These are phyloP conservation scores for Pseudocercospora eumusae DNA, from an alignment of 2,329 filamentous ascomycete genomes.

Conservation along the genomic window DNA sequence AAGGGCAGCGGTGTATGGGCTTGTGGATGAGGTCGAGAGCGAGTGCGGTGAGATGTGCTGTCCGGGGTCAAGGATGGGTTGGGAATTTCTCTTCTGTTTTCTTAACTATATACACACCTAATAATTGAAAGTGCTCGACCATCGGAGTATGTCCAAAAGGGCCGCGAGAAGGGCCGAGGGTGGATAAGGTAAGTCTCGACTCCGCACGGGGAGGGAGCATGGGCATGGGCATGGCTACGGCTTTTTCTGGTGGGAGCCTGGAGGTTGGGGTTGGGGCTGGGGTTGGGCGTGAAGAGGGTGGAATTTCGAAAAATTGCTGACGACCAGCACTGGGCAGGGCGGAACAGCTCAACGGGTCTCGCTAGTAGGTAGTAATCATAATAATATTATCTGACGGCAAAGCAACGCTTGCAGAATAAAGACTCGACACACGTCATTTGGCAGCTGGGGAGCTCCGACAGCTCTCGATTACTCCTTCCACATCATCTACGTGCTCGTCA, in stretches of 20 bases:
- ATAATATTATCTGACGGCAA: no score
- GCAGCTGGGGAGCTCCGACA: no score
- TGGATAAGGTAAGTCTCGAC: no score
- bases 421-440: neutral
- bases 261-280: no score
- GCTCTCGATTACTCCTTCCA: no score
- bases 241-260: neutral
- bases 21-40: conserved; percentile 26
- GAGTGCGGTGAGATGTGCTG: neutral
- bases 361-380: no score
- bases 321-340: neutral
- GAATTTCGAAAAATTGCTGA: neutral
- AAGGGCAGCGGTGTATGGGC: conserved; percentile 33
- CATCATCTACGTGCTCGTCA: neutral
- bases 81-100: no score
- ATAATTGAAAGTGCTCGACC: no score
- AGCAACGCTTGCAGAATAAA: no score
- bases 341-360: neutral
- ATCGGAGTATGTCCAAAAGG: no score
- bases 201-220: conserved; percentile 3
- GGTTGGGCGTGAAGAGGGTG: neutral
- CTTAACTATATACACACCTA: no score
- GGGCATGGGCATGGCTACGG: neutral
- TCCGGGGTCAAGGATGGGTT: neutral
- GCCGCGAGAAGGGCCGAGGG: neutral